phyloP scores from a whole-genome alignment of 345 rosid genomes.

The Cardamine occulta region DNA sequence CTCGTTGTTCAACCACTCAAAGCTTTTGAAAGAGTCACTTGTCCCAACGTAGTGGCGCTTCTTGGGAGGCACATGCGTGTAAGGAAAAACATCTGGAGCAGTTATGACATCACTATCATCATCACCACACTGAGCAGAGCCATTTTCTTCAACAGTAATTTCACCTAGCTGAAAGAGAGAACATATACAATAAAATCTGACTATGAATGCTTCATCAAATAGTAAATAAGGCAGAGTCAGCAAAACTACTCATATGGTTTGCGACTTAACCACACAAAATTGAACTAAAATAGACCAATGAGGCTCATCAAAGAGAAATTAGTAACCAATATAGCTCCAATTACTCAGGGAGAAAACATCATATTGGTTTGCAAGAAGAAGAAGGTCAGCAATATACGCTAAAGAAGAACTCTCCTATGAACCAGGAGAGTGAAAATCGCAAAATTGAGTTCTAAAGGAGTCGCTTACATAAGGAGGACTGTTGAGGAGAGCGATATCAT shows the following conservation, averaged over 20 bases:
- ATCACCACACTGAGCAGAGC: background rate
- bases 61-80: background rate
- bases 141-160: background rate
- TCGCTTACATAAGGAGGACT: slow-evolving; percentile 56
- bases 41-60: background rate
- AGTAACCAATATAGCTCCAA: too few species aligned
- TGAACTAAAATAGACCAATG: background rate
- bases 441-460: background rate
- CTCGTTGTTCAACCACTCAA: background rate
- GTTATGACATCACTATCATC: background rate
- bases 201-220: background rate
- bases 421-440: background rate
- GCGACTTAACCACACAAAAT: background rate
- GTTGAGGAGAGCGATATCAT: slow-evolving; percentile 79
- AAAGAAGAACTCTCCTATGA: too few species aligned
- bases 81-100: background rate
- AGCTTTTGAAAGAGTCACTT: background rate
- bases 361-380: background rate
- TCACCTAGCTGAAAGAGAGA: background rate
- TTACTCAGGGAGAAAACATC: background rate
- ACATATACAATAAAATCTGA: background rate
- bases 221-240: background rate
- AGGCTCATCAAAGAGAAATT: background rate
- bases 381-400: background rate
- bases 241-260: background rate